phyloP scores from a whole-genome alignment of 2,329 filamentous ascomycete species.

The Penicillium expansum region DNA sequence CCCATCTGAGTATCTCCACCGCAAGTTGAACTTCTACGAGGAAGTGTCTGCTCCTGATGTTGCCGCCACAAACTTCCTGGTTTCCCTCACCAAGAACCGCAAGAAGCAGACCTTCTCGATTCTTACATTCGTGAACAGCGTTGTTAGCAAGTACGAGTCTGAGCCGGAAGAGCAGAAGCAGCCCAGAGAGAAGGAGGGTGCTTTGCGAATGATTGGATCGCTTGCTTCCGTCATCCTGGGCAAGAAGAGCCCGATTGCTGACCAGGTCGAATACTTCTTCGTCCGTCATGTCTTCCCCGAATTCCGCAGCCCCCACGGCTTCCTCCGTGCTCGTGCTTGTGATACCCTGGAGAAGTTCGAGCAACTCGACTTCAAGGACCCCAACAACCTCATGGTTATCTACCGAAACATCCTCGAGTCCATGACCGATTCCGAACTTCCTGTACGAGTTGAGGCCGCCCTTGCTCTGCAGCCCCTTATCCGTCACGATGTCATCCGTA shows the following conservation, averaged over 20 bases:
- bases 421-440: slow-evolving; percentile 90
- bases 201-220: slow-evolving; percentile 94
- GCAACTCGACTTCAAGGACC: slow-evolving; percentile 93
- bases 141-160: slow-evolving; percentile 88
- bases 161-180: slow-evolving; percentile 86
- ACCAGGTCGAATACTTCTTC: slow-evolving; percentile 97
- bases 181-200: slow-evolving; percentile 92
- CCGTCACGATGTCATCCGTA: slow-evolving; percentile 87
- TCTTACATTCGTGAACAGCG: slow-evolving; percentile 87
- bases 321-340: slow-evolving; percentile 89
- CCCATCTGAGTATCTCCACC: slow-evolving; percentile 93
- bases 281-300: slow-evolving; percentile 98
- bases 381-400: slow-evolving; percentile 90
- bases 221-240: slow-evolving; percentile 89
- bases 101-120: slow-evolving; percentile 96
- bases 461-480: slow-evolving; percentile 94
- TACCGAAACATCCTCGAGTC: slow-evolving; percentile 96
- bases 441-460: slow-evolving; percentile 89
- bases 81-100: slow-evolving; percentile 88
- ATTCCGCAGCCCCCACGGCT: slow-evolving; percentile 88
- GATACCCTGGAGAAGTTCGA: slow-evolving; percentile 98
- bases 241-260: slow-evolving; percentile 97
- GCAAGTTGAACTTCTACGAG: slow-evolving; percentile 97
- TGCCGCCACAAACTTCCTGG: slow-evolving; percentile 92
- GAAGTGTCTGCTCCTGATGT: slow-evolving; percentile 94